Percentiles rank a stretch among this genome's conserved stretches.
Conservation (phyloP, 1,284 basidiomycete genomes). For the Prillingera fragicola region DNA sequence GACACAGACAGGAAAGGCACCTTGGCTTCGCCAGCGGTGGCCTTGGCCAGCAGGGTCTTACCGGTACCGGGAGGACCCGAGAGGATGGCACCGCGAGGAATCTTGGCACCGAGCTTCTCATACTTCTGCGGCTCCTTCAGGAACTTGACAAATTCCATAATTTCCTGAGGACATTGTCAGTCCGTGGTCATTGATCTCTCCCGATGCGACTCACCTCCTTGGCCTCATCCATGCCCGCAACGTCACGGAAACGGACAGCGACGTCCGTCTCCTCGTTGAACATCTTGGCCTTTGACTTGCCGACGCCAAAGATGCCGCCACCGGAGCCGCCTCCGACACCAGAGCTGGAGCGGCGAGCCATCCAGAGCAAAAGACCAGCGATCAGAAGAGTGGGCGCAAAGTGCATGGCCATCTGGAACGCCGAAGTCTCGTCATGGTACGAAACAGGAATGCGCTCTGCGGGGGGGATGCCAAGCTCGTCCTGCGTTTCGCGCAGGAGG, state of each 20-base stretch:
- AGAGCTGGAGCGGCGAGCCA: slow-evolving; percentile 69
- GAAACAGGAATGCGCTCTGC: slow-evolving; percentile 93
- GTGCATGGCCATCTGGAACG: slow-evolving; percentile 74
- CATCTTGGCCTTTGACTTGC: slow-evolving; percentile 89
- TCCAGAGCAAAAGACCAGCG: slow-evolving; percentile 83
- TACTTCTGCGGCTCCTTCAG: slow-evolving; percentile 93
- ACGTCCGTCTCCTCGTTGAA: slow-evolving; percentile 98
- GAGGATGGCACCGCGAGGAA: slow-evolving; percentile 94
- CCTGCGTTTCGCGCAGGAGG: slow-evolving; percentile 87
- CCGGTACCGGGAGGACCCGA: slow-evolving; percentile 98
- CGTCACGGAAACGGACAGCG: slow-evolving; percentile 88
- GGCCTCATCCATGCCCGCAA: slow-evolving; percentile 99
- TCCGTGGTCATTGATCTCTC: background rate
- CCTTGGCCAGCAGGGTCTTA: slow-evolving; percentile 96
- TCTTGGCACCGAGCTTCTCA: slow-evolving; percentile 95
- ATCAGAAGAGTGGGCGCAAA: slow-evolving; percentile 92
- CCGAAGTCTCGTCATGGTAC: slow-evolving; percentile 90
- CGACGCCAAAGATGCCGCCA: slow-evolving; percentile 92
- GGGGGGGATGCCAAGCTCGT: slow-evolving; percentile 83
- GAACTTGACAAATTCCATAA: slow-evolving; percentile 99
- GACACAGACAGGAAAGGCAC: slow-evolving; percentile 98
- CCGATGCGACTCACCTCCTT: slow-evolving; percentile 58
- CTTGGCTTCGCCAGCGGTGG: slow-evolving; percentile 93
- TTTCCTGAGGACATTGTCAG: slow-evolving; percentile 55
- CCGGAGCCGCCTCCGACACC: slow-evolving; percentile 57